Evolutionary conservation across 176 grass and related monocot species (phyloP), one percentile per base, ranked within the genome.

Genomic region (Zea mays): DNA sequence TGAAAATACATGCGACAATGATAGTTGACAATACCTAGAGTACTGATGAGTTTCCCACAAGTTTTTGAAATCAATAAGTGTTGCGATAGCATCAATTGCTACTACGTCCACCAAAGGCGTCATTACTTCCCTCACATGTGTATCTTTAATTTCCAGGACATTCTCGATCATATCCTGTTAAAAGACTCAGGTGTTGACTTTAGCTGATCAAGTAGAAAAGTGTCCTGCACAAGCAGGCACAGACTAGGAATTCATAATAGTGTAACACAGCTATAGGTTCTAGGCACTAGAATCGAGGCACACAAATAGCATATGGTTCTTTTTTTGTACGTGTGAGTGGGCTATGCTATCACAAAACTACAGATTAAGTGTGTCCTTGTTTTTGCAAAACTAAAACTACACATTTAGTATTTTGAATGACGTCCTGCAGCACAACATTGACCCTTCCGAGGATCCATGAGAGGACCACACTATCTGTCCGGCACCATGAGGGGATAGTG

Each of bases 101-200:
- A 99, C 96, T 71, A 99, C 92, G 75, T 95, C 96, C 38, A 98
- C 87, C 78, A 98, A 87, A 71, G 96, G 96, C 2, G 90, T 99
- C 96, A 99, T 99, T 69, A 99, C 92, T 81, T 99, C 96, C 85
- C 88, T 90, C 34, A 99, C 96, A 78, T 93, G 83, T 48, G 96
- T 99, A 65, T 98, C 96, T 89, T 99, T 99, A 78, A 99, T 99
- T 79, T 95, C 92, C 8, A 95, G 89, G 48, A 99, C 92, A 79
- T 99, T 99, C 85, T 99, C 89, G 43, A 95, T 99, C 96, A 99
- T 99, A 86, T 92, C 90, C 96, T 97, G 84, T 97, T 61, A 56
- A 51, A 87, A 85, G 45, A 71, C 13, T 79, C 20, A 41, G 62
- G 15, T 37, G 20, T 34, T 79, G 33, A 65, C 49, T 73, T 84